Base-by-base conservation (phyloP, 2,329 filamentous ascomycete species). In the Phyllosticta citriasiana region DNA sequence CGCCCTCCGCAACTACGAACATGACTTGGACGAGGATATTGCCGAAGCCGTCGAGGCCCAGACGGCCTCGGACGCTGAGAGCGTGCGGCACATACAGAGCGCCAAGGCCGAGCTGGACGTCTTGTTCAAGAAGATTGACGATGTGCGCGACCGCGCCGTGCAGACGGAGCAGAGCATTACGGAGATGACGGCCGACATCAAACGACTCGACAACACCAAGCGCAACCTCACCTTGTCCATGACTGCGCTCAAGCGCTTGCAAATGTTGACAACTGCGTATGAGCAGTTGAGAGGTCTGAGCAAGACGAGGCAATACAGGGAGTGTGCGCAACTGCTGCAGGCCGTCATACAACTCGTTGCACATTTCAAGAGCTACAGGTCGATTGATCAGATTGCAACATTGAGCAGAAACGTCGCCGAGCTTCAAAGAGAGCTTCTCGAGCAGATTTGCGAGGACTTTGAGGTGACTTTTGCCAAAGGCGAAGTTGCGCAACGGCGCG, bases 211-310 rank as follows among this genome's bases (percentile, higher is more conserved):
- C 76, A 89, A 89, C 74, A 97, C 94, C 47, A 99, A 99, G 80
- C 88, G 88, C 74, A 99, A 99, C 75, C 81, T 99, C 64, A 97
- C 94, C 9, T 82, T 96, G 59, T 97, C 91, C 66, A 99, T 99
- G 94, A 99, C 94, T 53, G 93, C 93, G 24, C 80, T 99, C 69
- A 99, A 99, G 79, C 84, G 94, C 55, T 81, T 99, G 68, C 94
- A 99, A 80, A 99, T 99, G 94, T 79, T 99, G 71, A 97, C 94
- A 4, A 97, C 94, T 3, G 94, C 94, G n/a, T 99, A 97, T 76
- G 94, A 97, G 72, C 94, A 99, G 77, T 81, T 99, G 62, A 84
- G 89, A 62, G 89, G 86, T 2, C 79, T 97, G 66, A 88, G 89
- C 66, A 89, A 89, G 74, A 88, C 88, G 40, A 82, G 93, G 61